Evolutionary conservation across 169 alveolate species (phyloP).

Genomic region (Plasmodium yoelii): DNA sequence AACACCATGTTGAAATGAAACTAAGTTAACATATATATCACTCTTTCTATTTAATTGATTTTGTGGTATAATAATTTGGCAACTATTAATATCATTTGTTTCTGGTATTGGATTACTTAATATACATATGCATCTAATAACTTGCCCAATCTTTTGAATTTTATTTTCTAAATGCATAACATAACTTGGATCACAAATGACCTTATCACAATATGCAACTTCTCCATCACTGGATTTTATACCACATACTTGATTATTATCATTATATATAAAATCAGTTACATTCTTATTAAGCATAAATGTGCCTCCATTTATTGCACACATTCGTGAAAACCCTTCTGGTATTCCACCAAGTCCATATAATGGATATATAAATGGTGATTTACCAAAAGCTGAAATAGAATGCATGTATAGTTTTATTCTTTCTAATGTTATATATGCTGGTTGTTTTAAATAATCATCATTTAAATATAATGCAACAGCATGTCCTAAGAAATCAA

Average conservation of each 20-base stretch:
- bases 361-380: slow-evolving; percentile 98
- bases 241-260: slow-evolving; percentile 93
- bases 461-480: slow-evolving; percentile 97
- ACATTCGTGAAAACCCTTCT: slow-evolving; percentile 96
- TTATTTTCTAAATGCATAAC: slow-evolving; percentile 82
- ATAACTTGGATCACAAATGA: slow-evolving; percentile 97
- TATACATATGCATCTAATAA: slow-evolving; percentile 94
- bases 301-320: slow-evolving; percentile 98
- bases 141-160: slow-evolving; percentile 84
- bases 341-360: slow-evolving; percentile 99
- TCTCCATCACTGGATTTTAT: slow-evolving; percentile 92
- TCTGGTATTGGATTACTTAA: slow-evolving; percentile 96
- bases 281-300: slow-evolving; percentile 96
- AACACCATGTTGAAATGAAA: slow-evolving; percentile 94
- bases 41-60: slow-evolving; percentile 93
- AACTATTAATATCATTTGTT: slow-evolving; percentile 94
- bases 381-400: slow-evolving; percentile 95
- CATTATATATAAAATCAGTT: slow-evolving; percentile 92
- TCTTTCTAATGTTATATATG: slow-evolving; percentile 92
- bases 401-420: slow-evolving; percentile 95
- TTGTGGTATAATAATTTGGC: slow-evolving; percentile 96
- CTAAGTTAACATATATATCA: slow-evolving; percentile 95
- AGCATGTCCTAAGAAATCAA: slow-evolving; percentile 99
- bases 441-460: slow-evolving; percentile 92
- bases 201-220: slow-evolving; percentile 93